phyloP scores from a whole-genome alignment of 495 filamentous ascomycete genomes.

The Amorphotheca resinae region DNA sequence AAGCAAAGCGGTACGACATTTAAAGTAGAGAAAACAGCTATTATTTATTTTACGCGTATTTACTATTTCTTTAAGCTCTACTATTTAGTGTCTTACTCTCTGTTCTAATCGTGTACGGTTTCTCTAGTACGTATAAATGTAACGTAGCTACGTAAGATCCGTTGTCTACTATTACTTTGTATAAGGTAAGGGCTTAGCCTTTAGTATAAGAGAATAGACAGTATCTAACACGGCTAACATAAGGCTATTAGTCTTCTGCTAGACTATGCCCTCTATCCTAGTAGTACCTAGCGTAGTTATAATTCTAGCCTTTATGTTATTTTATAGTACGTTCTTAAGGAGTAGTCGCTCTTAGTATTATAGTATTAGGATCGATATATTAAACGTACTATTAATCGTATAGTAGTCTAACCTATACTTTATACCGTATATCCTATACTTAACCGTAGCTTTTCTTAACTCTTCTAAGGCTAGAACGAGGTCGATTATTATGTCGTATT shows the following conservation, averaged over 20 bases:
- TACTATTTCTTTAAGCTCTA: slow-evolving; percentile 1
- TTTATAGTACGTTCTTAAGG: slow-evolving; percentile 24
- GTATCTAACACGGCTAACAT: slow-evolving; percentile 5
- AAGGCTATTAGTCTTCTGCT: slow-evolving; percentile 5
- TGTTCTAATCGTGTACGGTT: slow-evolving; percentile 8
- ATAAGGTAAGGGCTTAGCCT: slow-evolving; percentile 13
- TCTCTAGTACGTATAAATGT: slow-evolving; percentile 13
- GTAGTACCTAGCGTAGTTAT: not conserved
- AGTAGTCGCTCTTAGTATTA: slow-evolving; percentile 18
- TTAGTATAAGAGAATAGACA: slow-evolving; percentile 4
- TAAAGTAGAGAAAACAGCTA: no score
- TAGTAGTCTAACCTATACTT: slow-evolving; percentile 27
- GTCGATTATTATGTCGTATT: slow-evolving; percentile 23
- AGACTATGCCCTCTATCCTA: slow-evolving; percentile 1
- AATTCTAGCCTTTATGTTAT: slow-evolving; percentile 9
- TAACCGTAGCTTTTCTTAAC: slow-evolving; percentile 15
- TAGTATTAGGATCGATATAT: slow-evolving; percentile 7
- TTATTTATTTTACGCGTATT: no score
- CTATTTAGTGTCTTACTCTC: not conserved
- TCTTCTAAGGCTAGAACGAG: slow-evolving; percentile 20
- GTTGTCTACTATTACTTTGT: slow-evolving; percentile 14
- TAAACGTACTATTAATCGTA: slow-evolving; percentile 23
- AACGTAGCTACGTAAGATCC: slow-evolving; percentile 13
- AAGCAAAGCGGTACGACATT: no score
- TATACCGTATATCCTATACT: slow-evolving; percentile 20